Evolutionary conservation across 2,329 filamentous ascomycete genomes (phyloP).

Genomic region (Chalaropsis ovoidea): DNA sequence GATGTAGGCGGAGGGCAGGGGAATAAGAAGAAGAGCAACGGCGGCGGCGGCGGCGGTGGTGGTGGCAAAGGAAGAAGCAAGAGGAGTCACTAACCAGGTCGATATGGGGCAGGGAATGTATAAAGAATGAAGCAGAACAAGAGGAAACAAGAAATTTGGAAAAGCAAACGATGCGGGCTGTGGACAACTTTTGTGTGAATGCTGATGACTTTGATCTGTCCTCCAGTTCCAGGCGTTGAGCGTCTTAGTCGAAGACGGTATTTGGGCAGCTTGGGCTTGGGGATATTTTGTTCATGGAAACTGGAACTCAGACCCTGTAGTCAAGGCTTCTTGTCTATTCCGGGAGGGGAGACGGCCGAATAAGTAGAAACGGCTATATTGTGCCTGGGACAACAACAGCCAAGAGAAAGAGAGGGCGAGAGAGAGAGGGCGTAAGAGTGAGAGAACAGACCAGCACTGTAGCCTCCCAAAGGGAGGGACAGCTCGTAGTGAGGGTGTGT

Average conservation of each 20-base stretch:
- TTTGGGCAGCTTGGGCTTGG: constrained; percentile 1
- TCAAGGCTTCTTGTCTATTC: constrained; percentile 13
- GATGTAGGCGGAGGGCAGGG: not conserved
- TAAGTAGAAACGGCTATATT: constrained; percentile 14
- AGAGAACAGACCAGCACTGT: not conserved
- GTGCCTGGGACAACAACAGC: constrained; percentile 2
- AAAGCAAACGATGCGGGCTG: not conserved
- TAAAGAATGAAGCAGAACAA: constrained; percentile 14
- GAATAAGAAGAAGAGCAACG: not conserved
- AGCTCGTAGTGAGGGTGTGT: not conserved
- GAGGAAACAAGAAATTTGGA: not conserved
- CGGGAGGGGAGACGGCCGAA: constrained; percentile 14
- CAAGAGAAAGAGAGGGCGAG: not conserved
- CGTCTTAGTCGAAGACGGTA: constrained; percentile 9
- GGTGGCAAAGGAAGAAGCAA: constrained; percentile 6
- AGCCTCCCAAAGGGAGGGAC: not conserved
- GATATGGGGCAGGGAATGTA: constrained; percentile 6
- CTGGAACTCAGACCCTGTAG: constrained; percentile 9
- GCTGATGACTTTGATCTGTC: not conserved
- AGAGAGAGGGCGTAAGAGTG: not conserved
- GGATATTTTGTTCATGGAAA: constrained; percentile 5
- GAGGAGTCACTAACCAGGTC: constrained; percentile 14
- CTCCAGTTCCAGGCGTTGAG: constrained; percentile 9
- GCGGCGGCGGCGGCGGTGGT: not conserved
- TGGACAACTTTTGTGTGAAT: constrained; percentile 9